These are phyloP conservation scores for Alternaria burnsii DNA, from an alignment of 2,329 filamentous ascomycete genomes.

Conservation along the genomic window DNA sequence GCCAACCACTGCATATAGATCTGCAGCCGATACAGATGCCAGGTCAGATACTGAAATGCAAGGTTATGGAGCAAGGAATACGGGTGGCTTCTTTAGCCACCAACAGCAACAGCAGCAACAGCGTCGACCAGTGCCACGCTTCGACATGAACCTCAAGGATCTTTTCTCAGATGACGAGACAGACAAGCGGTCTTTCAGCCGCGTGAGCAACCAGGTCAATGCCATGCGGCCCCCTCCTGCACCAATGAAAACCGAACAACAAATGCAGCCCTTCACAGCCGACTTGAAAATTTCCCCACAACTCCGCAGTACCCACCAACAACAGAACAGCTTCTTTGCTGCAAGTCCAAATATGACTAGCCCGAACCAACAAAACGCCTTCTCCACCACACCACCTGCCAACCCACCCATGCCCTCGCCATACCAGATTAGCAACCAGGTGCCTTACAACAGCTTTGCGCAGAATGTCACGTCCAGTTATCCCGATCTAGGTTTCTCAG, in stretches of 20 bases:
- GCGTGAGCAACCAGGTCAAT: conserved; percentile 48
- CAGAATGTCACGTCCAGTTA: conserved; percentile 40
- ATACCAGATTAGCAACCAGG: conserved; percentile 40
- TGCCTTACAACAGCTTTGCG: conserved; percentile 42
- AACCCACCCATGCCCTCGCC: conserved; percentile 28
- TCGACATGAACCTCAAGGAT: conserved; percentile 60
- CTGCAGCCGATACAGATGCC: conserved; percentile 42
- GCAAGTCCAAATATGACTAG: conserved; percentile 25
- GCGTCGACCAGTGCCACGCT: conserved; percentile 60
- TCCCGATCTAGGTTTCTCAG: conserved; percentile 52
- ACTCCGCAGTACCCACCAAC: conserved; percentile 35
- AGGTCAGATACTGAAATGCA: conserved; percentile 48
- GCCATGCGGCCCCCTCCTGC: conserved; percentile 44
- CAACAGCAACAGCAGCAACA: conserved; percentile 22
- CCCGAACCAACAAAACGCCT: conserved; percentile 25
- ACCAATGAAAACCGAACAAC: conserved; percentile 37
- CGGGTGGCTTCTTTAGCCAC: conserved; percentile 27
- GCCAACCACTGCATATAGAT: conserved; percentile 35
- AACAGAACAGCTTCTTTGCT: conserved; percentile 13
- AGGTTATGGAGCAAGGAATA: conserved; percentile 28
- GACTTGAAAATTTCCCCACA: conserved; percentile 48
- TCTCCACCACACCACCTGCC: conserved; percentile 12
- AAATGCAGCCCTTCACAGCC: conserved; percentile 34
- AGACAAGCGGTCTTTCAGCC: conserved; percentile 49
- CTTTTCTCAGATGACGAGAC: conserved; percentile 52